phyloP scores from a whole-genome alignment of 257 asterid genomes.

The Solanum rostratum region DNA sequence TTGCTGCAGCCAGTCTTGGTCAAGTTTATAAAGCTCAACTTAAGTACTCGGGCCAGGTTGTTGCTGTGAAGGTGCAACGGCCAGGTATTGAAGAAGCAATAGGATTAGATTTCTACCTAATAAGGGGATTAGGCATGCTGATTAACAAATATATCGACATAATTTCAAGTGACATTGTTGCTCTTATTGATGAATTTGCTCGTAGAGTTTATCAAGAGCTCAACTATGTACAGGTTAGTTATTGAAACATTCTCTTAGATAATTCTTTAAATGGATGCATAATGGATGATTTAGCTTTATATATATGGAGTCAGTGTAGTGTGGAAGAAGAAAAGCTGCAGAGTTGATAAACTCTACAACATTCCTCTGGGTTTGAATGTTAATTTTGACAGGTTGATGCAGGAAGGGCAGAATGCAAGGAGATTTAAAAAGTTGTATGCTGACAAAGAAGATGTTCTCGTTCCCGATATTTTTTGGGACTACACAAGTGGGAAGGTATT shows the following conservation, averaged over 20 bases:
- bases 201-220: constrained; percentile 97
- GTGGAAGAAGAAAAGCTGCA: not conserved
- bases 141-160: constrained; percentile 71
- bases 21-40: constrained; percentile 94
- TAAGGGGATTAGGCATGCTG: constrained; percentile 76
- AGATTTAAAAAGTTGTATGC: constrained; percentile 94
- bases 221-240: constrained; percentile 88
- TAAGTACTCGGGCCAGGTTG: constrained; percentile 74
- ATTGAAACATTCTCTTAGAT: not conserved
- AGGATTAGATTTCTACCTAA: constrained; percentile 82
- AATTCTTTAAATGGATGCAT: not conserved
- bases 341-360: not conserved
- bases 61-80: constrained; percentile 98
- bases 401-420: constrained; percentile 99
- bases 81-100: constrained; percentile 95
- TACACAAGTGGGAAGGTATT: constrained; percentile 90
- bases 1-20: constrained; percentile 99
- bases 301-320: not conserved
- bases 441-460: constrained; percentile 89
- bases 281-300: not conserved
- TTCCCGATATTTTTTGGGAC: constrained; percentile 97
- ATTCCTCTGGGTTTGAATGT: constrained; percentile 35
- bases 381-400: constrained; percentile 61
- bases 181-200: constrained; percentile 94
- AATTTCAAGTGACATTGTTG: constrained; percentile 75